phyloP scores from a whole-genome alignment of 1,139 yeast species.

The Candida pseudocylindracea region DNA sequence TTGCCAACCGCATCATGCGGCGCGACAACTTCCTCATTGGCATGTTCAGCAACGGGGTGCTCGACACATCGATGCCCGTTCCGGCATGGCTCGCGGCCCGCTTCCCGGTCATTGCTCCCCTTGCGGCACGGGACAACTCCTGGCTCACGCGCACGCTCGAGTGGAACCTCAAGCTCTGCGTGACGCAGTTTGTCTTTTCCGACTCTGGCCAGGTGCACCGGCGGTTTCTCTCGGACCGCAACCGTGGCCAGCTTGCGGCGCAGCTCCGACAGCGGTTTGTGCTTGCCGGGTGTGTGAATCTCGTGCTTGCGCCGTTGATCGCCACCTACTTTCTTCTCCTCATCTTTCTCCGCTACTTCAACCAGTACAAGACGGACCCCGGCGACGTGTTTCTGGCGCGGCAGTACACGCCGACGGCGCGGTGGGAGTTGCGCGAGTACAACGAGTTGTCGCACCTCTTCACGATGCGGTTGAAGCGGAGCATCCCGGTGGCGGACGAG shows the following conservation, averaged over 20 bases:
- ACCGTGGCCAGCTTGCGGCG: conserved; percentile 39
- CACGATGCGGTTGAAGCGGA: conserved; percentile 50
- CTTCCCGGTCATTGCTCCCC: conserved; percentile 1
- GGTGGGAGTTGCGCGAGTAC: conserved; percentile 87
- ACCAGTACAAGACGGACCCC: conserved; percentile 81
- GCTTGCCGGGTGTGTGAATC: conserved; percentile 71
- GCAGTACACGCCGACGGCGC: conserved; percentile 84
- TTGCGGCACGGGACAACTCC: conserved; percentile 8
- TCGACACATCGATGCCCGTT: conserved; percentile 27
- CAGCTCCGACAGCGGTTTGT: conserved; percentile 63
- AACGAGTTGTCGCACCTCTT: conserved; percentile 85
- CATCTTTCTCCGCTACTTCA: conserved; percentile 77
- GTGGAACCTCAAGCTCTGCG: conserved; percentile 81
- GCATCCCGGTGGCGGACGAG: conserved; percentile 58
- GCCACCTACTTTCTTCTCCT: conserved; percentile 63
- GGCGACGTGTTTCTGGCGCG: conserved; percentile 56
- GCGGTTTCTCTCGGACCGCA: conserved; percentile 46
- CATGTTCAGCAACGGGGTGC: conserved; percentile 52
- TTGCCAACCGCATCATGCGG: conserved; percentile 90
- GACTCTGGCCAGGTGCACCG: conserved; percentile 70
- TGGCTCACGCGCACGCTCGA: conserved; percentile 73
- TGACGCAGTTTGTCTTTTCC: conserved; percentile 71
- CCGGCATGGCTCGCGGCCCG: conserved; percentile 15
- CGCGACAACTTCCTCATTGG: conserved; percentile 88
- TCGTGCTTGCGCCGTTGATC: conserved; percentile 66